A percentile compares a stretch with the other conserved stretches of the same genome.
Evolutionary conservation across 2,329 filamentous ascomycete species (phyloP).

Genomic region (Diaporthe velutina): DNA sequence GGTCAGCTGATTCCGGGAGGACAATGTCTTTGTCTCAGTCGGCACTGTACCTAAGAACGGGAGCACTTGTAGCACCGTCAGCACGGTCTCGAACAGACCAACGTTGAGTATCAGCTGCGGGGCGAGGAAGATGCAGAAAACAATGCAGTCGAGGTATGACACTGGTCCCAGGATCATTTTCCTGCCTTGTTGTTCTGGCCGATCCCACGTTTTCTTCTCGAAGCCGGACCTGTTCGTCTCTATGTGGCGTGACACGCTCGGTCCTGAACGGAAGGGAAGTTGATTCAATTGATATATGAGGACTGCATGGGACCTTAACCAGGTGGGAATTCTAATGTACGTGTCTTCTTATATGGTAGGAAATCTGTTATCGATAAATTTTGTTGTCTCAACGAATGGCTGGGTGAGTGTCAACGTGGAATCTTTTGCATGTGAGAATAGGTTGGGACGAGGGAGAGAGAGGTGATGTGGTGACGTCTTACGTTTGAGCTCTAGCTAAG

Average conservation of each 20-base stretch:
- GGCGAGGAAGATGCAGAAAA: constrained; percentile 78
- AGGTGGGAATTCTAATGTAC: background rate
- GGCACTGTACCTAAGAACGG: constrained; percentile 75
- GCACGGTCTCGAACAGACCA: constrained; percentile 70
- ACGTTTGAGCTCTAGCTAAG: constrained; percentile 3
- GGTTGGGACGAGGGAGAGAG: constrained; percentile 7
- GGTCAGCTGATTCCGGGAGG: background rate
- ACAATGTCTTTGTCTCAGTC: background rate
- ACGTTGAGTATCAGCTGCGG: constrained; percentile 79
- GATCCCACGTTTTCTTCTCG: background rate
- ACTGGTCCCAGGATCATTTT: constrained; percentile 81
- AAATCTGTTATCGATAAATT: background rate
- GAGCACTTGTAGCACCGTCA: constrained; percentile 71
- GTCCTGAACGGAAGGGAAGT: background rate
- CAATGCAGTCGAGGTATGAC: constrained; percentile 80
- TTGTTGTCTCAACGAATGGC: constrained; percentile 5
- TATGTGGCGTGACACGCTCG: constrained; percentile 2
- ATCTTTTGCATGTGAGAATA: constrained; percentile 13
- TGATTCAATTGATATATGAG: background rate
- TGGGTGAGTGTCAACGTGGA: background rate
- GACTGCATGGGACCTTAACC: background rate
- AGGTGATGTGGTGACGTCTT: constrained; percentile 34
- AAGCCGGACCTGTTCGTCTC: background rate
- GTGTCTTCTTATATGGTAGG: background rate
- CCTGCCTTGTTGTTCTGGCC: background rate